Evolutionary conservation across 108 stramenopile genomes (phyloP), one percentile per base, ranked within the genome.

Genomic region (Nannochloropsis oceanica): DNA sequence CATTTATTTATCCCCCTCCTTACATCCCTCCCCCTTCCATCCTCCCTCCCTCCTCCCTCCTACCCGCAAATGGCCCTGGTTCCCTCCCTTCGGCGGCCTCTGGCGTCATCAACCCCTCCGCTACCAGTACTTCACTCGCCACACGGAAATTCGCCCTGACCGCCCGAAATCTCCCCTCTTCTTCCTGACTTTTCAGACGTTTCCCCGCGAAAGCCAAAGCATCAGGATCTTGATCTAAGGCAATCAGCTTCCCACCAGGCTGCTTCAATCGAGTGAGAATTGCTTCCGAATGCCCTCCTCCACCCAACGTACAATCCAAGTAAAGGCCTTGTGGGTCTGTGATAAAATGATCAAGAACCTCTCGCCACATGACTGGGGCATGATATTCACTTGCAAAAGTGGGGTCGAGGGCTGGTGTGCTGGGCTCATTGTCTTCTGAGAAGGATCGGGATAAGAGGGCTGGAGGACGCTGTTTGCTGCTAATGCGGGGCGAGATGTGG

Each of bases 231-330:
- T 85, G 84, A 24, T 89, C 88, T 10, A 89, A 80, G n/a, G 86
- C 88, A 14, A 89, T 83, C 80, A 89, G 87, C 12, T 82, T 84
- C 26, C 84, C 88, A 9, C 50, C 42, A 22, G n/a, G 59, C 59
- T 73, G 44, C 22, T 84, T 42, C 34, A 87, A 42, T 22, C 80
- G 26, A 14, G 42, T 27, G 43, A 89, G 79, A 5, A 89, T 85
- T 11, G 87, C 88, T n/a, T 81, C 85, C 11, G 82, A 87, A 84
- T 89, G 88, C 22, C 88, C 88, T 11, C 88, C 88, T 5, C 88
- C 88, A 20, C 88, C 88, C 25, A 89, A 83, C 20, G 88, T 89
- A 27, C 88, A 84, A 42, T 89, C 88, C 12, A 89, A 84, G 87
- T 89, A 89, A 2, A 89, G 14, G 25, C 88, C 88, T 0, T 82